Evolutionary conservation across 2,329 filamentous ascomycete genomes (phyloP).

Genomic region (Phaeosphaeria sp.): DNA sequence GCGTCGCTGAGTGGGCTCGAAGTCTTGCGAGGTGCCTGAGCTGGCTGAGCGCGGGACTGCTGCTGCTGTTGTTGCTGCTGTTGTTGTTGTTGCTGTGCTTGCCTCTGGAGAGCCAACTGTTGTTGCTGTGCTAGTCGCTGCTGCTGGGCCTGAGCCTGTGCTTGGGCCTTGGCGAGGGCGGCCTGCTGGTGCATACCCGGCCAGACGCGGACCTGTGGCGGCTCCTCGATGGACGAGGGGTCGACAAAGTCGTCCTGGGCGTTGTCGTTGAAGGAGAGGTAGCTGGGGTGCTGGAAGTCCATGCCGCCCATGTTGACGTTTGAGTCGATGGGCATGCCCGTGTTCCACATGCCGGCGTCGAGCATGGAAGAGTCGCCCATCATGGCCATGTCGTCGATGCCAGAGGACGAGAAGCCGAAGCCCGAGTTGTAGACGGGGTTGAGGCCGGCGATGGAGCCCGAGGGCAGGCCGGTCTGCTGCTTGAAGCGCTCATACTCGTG

Average conservation of each 20-base stretch:
- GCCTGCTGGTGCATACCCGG: conserved; percentile 93
- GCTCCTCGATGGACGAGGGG: conserved; percentile 73
- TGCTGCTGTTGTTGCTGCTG: conserved; percentile 48
- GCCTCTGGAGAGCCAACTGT: conserved; percentile 45
- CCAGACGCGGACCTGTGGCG: conserved; percentile 75
- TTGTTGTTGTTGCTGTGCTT: conserved; percentile 47
- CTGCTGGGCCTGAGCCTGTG: conserved; percentile 45
- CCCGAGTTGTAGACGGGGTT: conserved; percentile 61
- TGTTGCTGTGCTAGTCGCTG: conserved; percentile 61
- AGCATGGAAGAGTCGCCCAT: conserved; percentile 57
- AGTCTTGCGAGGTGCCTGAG: conserved; percentile 38
- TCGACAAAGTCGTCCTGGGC: conserved; percentile 67
- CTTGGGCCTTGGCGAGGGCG: conserved; percentile 55
- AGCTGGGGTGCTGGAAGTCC: conserved; percentile 60
- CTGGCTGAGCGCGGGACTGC: conserved; percentile 28
- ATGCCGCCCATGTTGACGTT: conserved; percentile 73
- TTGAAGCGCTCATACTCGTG: conserved; percentile 95
- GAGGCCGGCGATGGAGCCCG: conserved; percentile 80
- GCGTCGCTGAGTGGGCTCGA: conserved; percentile 53
- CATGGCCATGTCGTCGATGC: conserved; percentile 72
- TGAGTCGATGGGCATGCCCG: conserved; percentile 56
- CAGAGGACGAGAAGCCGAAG: conserved; percentile 64
- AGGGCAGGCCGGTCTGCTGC: conserved; percentile 92
- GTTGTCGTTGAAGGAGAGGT: conserved; percentile 62
- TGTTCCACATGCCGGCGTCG: conserved; percentile 60